Percentiles rank a stretch among this genome's conserved stretches.
These are phyloP conservation scores for Arthrobotrys musiformis DNA, from an alignment of 2,329 filamentous ascomycete species.

Conservation along the genomic window DNA sequence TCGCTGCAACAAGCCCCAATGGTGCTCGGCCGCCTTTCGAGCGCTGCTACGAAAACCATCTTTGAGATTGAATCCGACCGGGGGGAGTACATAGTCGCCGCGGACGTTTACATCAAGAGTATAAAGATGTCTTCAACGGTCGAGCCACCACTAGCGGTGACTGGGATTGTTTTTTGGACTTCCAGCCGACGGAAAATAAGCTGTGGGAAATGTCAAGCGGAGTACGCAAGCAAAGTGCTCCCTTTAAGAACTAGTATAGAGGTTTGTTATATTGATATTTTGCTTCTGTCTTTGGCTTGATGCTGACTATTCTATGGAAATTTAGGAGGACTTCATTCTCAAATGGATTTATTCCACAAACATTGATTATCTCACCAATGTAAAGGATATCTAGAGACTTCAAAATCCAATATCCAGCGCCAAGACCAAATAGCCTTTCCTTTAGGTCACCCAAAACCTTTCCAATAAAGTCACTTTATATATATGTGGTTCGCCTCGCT, in stretches of 20 bases:
- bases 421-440: too few relatives aligned
- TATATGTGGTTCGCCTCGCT: too few relatives aligned
- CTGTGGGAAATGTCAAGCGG: slow-evolving; percentile 19
- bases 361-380: slow-evolving; percentile 20
- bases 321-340: slow-evolving; percentile 23
- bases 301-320: not conserved
- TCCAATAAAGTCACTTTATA: too few relatives aligned
- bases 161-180: slow-evolving; percentile 27
- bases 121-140: too few relatives aligned
- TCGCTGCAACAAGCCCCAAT: not conserved
- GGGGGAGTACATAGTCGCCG: slow-evolving; percentile 22
- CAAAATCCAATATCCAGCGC: not conserved
- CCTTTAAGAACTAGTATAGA: slow-evolving; percentile 21
- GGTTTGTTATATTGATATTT: slow-evolving; percentile 11
- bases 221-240: slow-evolving; percentile 10
- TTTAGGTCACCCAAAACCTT: too few relatives aligned
- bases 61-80: slow-evolving; percentile 10
- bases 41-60: not conserved
- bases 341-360: slow-evolving; percentile 23
- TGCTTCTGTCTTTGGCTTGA: too few relatives aligned
- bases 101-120: slow-evolving; percentile 10
- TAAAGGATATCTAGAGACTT: not conserved
- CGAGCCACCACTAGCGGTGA: not conserved
- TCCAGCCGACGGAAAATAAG: slow-evolving; percentile 11
- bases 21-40: slow-evolving; percentile 6